A percentile compares a stretch with the other conserved stretches of the same genome.
Evolutionary conservation across 2,329 filamentous ascomycete genomes (phyloP).

Genomic region (Trichoderma sp.): DNA sequence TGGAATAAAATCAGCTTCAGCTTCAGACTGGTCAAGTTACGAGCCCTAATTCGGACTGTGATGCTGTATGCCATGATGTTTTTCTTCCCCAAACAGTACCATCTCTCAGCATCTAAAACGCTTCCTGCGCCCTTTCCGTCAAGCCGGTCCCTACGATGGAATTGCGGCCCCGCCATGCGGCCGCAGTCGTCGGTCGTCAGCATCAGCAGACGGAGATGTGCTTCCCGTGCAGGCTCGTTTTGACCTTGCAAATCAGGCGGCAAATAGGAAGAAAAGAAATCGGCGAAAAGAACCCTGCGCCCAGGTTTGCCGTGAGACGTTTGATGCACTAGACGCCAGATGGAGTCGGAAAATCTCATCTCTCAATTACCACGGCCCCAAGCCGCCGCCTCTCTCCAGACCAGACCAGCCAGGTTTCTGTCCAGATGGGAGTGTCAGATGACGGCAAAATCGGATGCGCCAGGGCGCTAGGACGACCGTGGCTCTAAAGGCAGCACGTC

Average conservation of each 20-base stretch:
- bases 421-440: conserved; percentile 15
- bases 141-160: conserved; percentile 3
- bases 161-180: conserved; percentile 16
- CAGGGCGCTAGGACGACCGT: background rate
- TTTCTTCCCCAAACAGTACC: background rate
- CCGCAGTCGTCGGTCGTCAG: conserved; percentile 18
- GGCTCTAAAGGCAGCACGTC: conserved; percentile 4
- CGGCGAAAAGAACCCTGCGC: background rate
- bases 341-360: conserved; percentile 1
- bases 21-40: background rate
- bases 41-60: background rate
- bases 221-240: conserved; percentile 1
- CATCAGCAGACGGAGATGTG: conserved; percentile 14
- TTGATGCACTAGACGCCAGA: background rate
- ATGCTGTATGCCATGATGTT: background rate
- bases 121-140: conserved; percentile 3
- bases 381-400: background rate
- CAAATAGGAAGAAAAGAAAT: background rate
- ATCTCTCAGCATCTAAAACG: background rate
- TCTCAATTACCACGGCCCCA: background rate
- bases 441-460: conserved; percentile 15
- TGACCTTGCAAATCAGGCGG: background rate
- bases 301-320: background rate
- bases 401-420: background rate
- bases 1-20: background rate